phyloP scores from a whole-genome alignment of 768 basidiomycete genomes.

The Boletus pseudo-olivaceus region DNA sequence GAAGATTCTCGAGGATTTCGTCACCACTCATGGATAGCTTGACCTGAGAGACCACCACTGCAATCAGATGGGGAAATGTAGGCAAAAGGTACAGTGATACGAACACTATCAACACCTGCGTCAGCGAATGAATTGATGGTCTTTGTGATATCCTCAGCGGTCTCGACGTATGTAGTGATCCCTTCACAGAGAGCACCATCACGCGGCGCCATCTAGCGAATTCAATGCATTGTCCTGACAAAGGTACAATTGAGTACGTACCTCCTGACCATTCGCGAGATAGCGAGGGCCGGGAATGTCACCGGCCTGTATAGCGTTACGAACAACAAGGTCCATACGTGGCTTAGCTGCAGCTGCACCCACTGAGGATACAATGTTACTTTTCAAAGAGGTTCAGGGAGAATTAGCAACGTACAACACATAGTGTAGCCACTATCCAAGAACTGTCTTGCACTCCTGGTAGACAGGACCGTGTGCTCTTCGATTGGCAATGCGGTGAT shows the following conservation, averaged over 20 bases:
- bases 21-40: slow-evolving; percentile 38
- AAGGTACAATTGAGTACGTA: slow-evolving; percentile 1
- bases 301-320: slow-evolving; percentile 33
- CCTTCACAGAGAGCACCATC: slow-evolving; percentile 30
- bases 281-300: slow-evolving; percentile 36
- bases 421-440: slow-evolving; percentile 38
- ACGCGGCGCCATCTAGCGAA: slow-evolving; percentile 27
- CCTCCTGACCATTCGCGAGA: slow-evolving; percentile 35
- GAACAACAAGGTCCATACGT: slow-evolving; percentile 32
- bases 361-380: slow-evolving; percentile 11
- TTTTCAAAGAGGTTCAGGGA: not conserved
- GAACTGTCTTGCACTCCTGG: slow-evolving; percentile 31
- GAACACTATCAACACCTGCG: slow-evolving; percentile 20
- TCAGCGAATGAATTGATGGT: slow-evolving; percentile 26
- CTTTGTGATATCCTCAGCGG: slow-evolving; percentile 26
- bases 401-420: slow-evolving; percentile 24
- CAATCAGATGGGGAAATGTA: not conserved
- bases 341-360: slow-evolving; percentile 36
- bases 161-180: slow-evolving; percentile 34
- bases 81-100: not conserved
- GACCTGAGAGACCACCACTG: slow-evolving; percentile 15
- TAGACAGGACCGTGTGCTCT: slow-evolving; percentile 32
- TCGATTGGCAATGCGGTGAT: slow-evolving; percentile 29
- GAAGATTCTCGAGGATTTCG: slow-evolving; percentile 33
- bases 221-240: not conserved